Evolutionary conservation across 225 moss, liverwort and hornwort species (phyloP).

Genomic region (Polytrichum formosum): DNA sequence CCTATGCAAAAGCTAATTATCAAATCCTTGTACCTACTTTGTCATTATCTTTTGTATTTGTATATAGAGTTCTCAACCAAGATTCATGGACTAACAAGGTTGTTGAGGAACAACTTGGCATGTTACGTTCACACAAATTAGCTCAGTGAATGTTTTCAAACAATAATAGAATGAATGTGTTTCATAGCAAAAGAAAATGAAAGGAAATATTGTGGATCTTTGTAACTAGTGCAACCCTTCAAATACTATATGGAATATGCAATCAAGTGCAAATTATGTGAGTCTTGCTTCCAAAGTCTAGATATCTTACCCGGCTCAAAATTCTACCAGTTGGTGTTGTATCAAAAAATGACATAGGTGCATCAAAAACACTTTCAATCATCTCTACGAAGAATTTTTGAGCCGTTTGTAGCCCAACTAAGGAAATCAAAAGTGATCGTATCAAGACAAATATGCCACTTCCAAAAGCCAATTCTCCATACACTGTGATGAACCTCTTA

Average conservation of each 20-base stretch:
- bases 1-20: not conserved
- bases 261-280: not conserved
- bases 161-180: too few relatives aligned
- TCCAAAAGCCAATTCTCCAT: conserved; percentile 21
- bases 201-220: too few relatives aligned
- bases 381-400: conserved; percentile 34
- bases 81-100: too few relatives aligned
- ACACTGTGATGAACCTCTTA: conserved; percentile 28
- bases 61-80: too few relatives aligned
- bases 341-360: conserved; percentile 59
- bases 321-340: conserved; percentile 48
- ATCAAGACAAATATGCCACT: conserved; percentile 16
- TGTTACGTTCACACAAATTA: too few relatives aligned
- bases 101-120: too few relatives aligned
- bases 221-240: too few relatives aligned
- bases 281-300: too few relatives aligned
- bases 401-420: conserved; percentile 23
- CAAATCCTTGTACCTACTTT: too few relatives aligned
- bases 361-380: conserved; percentile 34
- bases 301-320: conserved; percentile 37
- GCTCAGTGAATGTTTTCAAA: too few relatives aligned
- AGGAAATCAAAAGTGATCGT: conserved; percentile 15
- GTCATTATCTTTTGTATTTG: too few relatives aligned
- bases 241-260: not conserved
- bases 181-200: too few relatives aligned